Conservation (phyloP, 2,329 filamentous ascomycete species). For the Trichocomaceae sp. region DNA sequence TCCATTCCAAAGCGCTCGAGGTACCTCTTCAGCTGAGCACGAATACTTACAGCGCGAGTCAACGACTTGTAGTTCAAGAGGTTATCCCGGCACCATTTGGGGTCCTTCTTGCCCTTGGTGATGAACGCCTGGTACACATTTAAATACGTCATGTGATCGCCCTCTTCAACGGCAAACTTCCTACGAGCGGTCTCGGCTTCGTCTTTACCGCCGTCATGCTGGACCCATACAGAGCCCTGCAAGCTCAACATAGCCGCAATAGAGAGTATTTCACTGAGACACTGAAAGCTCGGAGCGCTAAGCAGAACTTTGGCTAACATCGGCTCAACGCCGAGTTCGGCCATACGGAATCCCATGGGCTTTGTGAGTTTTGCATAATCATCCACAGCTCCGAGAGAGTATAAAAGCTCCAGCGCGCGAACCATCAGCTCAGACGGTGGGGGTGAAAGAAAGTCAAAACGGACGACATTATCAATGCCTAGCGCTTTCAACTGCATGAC, state of each 20-base stretch:
- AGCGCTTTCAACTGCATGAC: slow-evolving; percentile 89
- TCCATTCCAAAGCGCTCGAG: slow-evolving; percentile 76
- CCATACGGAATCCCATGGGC: slow-evolving; percentile 84
- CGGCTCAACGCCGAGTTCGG: slow-evolving; percentile 84
- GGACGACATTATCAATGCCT: slow-evolving; percentile 87
- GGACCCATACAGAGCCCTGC: slow-evolving; percentile 75
- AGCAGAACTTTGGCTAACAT: slow-evolving; percentile 92
- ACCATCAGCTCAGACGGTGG: slow-evolving; percentile 80
- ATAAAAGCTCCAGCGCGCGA: slow-evolving; percentile 81
- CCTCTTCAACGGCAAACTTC: slow-evolving; percentile 86
- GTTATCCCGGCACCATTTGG: slow-evolving; percentile 81
- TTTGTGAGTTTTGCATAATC: slow-evolving; percentile 83
- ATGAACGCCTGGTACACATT: slow-evolving; percentile 92
- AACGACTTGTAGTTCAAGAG: slow-evolving; percentile 81
- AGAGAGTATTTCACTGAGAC: slow-evolving; percentile 76
- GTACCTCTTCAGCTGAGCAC: slow-evolving; percentile 78
- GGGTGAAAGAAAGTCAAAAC: slow-evolving; percentile 81
- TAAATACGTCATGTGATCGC: slow-evolving; percentile 84
- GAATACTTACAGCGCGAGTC: slow-evolving; percentile 73
- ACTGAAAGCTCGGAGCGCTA: slow-evolving; percentile 65
- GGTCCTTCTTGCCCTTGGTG: slow-evolving; percentile 72
- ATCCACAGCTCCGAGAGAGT: slow-evolving; percentile 78
- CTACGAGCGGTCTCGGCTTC: slow-evolving; percentile 65
- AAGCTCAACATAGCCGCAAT: slow-evolving; percentile 93
- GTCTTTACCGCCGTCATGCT: slow-evolving; percentile 70